A percentile compares a stretch with the other conserved stretches of the same genome.
Evolutionary conservation across 2,329 filamentous ascomycete genomes (phyloP).

Genomic region (Fusarium penzigii): DNA sequence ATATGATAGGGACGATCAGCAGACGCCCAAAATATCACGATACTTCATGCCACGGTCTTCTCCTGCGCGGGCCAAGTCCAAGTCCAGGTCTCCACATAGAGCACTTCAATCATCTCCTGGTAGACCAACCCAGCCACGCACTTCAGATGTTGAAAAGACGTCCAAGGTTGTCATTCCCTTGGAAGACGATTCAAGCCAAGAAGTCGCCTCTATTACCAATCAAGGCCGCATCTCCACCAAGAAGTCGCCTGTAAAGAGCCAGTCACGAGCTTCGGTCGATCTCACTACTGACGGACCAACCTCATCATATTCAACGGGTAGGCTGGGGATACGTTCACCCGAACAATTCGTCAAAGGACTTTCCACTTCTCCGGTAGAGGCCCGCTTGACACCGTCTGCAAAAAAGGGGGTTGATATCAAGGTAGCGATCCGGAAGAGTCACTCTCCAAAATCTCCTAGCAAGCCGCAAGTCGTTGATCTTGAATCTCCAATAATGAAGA

Average conservation of each 20-base stretch:
- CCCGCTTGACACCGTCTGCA: neutral
- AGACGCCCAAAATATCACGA: slow-evolving; percentile 7
- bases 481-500: slow-evolving; percentile 7
- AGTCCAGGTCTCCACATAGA: neutral
- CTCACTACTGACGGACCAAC: slow-evolving; percentile 9
- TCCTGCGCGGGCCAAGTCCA: neutral
- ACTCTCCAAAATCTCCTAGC: neutral
- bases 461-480: slow-evolving; percentile 7
- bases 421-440: neutral
- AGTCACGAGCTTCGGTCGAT: slow-evolving; percentile 11
- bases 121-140: slow-evolving; percentile 8
- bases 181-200: slow-evolving; percentile 20
- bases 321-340: neutral
- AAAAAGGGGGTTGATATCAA: neutral
- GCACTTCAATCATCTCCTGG: neutral
- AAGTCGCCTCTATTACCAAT: slow-evolving; percentile 14
- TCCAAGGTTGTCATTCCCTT: slow-evolving; percentile 18
- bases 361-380: slow-evolving; percentile 12
- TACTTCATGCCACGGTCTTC: slow-evolving; percentile 9
- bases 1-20: slow-evolving; percentile 1
- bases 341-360: slow-evolving; percentile 18
- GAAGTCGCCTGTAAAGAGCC: slow-evolving; percentile 18
- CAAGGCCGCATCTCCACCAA: slow-evolving; percentile 24
- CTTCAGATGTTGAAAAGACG: slow-evolving; percentile 11
- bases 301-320: neutral